Base-by-base conservation (phyloP, 345 rosid genomes). In the Luvunga scandens region DNA sequence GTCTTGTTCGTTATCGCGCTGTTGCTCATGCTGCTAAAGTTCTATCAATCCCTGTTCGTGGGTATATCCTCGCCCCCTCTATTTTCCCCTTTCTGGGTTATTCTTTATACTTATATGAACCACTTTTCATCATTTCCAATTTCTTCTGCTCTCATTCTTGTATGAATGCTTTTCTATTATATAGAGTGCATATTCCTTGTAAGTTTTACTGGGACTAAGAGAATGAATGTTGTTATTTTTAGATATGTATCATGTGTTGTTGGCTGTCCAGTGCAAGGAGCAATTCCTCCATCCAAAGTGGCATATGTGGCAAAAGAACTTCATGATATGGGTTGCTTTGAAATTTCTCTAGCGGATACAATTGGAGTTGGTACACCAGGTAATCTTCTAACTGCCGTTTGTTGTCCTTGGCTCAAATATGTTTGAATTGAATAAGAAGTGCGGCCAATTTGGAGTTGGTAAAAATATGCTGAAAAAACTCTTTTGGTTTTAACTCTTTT, bases 311-410 rank as follows among this genome's bases (percentile, higher is more conserved):
- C 97, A 42, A 96, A 90, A 85, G 96, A 89, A 80, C 97, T 96
- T 73, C 80, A 90, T 75, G 89, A 88, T 53, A 95, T 93, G 98
- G 98, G 98, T 71, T 95, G 98, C 89, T 95, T 90, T 78, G 98
- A 95, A 83, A 93, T 95, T 71, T 93, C 98, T 61, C 90, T 95
- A 4, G 98, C 82, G 57, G 98, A 95, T 84, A 93, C 98, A 38
- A 89, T 88, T 80, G 98, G 98, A 75, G 91, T 91, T 69, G 98
- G 93, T 63, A 93, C 98, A 77, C 97, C 98, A 59, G 98, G 98
- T 95, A 89, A 84, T 79, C 71, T 81, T 77, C 74, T 66, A 66
- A 36, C 53, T 61, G 59, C 60, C 33, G 19, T 28, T 55, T 48
- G 30, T 31, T 64, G 70, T 63, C 9, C 50, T 22, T 13, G 21